These are phyloP conservation scores for Cryphonectria nitschkei DNA, from an alignment of 2,329 filamentous ascomycete genomes.

Conservation along the genomic window DNA sequence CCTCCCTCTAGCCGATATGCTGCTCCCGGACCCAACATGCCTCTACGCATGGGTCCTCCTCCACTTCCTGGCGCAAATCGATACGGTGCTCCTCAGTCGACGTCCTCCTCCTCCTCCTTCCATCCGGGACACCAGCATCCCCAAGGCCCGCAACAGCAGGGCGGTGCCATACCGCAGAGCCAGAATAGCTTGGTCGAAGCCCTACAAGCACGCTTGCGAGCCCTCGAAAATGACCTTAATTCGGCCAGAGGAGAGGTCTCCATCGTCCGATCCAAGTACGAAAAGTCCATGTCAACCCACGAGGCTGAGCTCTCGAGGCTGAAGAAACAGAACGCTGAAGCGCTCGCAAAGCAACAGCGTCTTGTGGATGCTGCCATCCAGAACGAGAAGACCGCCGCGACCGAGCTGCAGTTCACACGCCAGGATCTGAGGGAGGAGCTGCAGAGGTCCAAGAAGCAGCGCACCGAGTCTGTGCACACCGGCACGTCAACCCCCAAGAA, in stretches of 20 bases:
- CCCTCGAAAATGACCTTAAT: conserved; percentile 59
- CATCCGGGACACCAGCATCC: conserved; percentile 37
- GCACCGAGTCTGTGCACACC: conserved; percentile 48
- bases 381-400: conserved; percentile 67
- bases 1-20: conserved; percentile 27
- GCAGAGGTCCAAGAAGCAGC: conserved; percentile 43
- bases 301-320: conserved; percentile 65
- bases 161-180: conserved; percentile 32
- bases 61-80: conserved; percentile 27
- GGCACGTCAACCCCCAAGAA: conserved; percentile 64
- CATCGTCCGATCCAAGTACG: conserved; percentile 73
- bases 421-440: conserved; percentile 70
- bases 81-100: conserved; percentile 30
- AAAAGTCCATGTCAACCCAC: conserved; percentile 63
- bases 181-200: conserved; percentile 46
- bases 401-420: conserved; percentile 73
- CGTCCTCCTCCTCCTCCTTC: conserved; percentile 31
- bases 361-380: conserved; percentile 67
- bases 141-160: conserved; percentile 32
- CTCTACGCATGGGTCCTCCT: conserved; percentile 49
- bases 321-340: conserved; percentile 66
- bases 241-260: conserved; percentile 72
- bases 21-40: conserved; percentile 37
- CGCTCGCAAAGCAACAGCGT: conserved; percentile 64
- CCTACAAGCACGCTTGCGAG: conserved; percentile 56